Evolutionary conservation across 2,329 filamentous ascomycete species (phyloP), one percentile per base, ranked within the genome.

Genomic region (Paecilomyces niveus): DNA sequence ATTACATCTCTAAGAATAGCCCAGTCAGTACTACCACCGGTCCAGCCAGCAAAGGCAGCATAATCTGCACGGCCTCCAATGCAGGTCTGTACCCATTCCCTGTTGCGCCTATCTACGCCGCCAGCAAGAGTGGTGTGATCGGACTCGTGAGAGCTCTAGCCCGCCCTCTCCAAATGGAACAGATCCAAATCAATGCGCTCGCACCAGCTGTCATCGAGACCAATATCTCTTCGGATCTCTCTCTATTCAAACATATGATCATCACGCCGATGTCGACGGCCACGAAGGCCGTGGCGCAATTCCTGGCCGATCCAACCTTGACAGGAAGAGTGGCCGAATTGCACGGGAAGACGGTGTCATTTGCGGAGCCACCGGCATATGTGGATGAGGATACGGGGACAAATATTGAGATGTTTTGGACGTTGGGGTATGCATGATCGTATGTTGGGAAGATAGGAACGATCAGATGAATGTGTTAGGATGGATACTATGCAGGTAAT

Each of bases 41-140:
- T 3, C 64, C 11, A 61, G 62, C 26, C 66, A 63, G 73, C n/a
- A 71, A 74, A 26, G 80, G 80, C 0, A 73, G 72, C 6, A 80
- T 83, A 50, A 73, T 83, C 55, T 82, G 80, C 70, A 83, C 81
- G 0, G 76, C 81, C 0, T 82, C 80, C 3, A 82, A 82, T 64
- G 80, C 79, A 1, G 81, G 81, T 0, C 55, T 83, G 1, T 83
- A 83, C 61, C 73, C 80, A 0, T 81, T 83, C 57, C 76, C 80
- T 0, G 74, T 78, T 1, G 78, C 79, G 1, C 81, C 81, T 0
- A 62, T 83, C 5, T 83, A 83, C 61, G 74, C 77, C 2, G 73
- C 76, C 2, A 74, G 76, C 11, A 83, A 83, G 61, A 69, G 73
- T 53, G 81, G 72, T 8, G 70, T 83, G 0, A 70, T 83, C n/a